Evolutionary conservation across 306 rosid genomes (phyloP).

Genomic region (Vigna trinervia): DNA sequence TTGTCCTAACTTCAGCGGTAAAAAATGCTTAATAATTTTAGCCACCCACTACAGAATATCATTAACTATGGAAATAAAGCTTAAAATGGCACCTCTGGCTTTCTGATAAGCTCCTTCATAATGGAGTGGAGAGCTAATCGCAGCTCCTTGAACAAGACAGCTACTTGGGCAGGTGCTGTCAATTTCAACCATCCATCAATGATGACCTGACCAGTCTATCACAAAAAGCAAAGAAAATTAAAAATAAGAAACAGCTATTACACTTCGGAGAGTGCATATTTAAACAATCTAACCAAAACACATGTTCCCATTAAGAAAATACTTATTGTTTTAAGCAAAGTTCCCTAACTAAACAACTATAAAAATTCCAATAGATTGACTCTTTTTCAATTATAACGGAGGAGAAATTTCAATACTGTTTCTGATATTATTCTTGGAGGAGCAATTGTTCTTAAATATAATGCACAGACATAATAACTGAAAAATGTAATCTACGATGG

Average conservation of each 20-base stretch:
- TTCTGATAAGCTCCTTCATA: conserved; percentile 79
- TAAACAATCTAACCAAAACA: conserved; percentile 32
- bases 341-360: too few species aligned
- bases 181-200: conserved; percentile 97
- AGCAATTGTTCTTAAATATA: too few species aligned
- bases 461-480: too few species aligned
- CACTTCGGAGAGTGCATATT: conserved; percentile 2
- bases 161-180: conserved; percentile 95
- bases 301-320: not conserved
- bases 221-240: conserved; percentile 35
- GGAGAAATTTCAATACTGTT: too few species aligned
- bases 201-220: conserved; percentile 71
- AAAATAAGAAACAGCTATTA: conserved; percentile 7
- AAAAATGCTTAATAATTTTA: not conserved
- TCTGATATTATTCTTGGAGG: too few species aligned
- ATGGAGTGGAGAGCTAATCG: conserved; percentile 79
- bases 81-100: conserved; percentile 74
- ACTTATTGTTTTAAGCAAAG: not conserved
- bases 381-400: too few species aligned
- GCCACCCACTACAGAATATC: conserved; percentile 4
- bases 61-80: conserved; percentile 32
- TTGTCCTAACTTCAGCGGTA: not conserved
- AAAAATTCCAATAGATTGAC: not conserved
- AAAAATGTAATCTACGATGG: too few species aligned
- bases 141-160: conserved; percentile 93